These are phyloP conservation scores for Filobasidium floriforme DNA, from an alignment of 768 basidiomycete genomes.

Conservation along the genomic window DNA sequence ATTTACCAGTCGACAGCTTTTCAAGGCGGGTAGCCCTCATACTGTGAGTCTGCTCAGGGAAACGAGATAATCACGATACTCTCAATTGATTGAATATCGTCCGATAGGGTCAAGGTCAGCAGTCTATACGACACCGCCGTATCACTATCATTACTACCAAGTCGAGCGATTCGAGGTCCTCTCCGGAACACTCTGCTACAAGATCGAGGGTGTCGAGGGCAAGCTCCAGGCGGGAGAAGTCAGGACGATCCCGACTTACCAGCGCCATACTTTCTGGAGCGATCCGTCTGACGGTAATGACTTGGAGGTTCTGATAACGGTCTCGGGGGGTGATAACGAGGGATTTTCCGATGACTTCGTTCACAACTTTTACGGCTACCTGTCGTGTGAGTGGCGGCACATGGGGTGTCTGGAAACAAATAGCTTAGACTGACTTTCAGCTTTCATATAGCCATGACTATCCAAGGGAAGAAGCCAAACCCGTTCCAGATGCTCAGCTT, in stretches of 20 bases:
- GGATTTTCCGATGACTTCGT: constrained; percentile 15
- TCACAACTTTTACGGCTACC: constrained; percentile 20
- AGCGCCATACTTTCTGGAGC: constrained; percentile 19
- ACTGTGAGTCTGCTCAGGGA: background rate
- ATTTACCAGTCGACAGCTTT: constrained; percentile 9
- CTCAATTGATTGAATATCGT: too few relatives aligned
- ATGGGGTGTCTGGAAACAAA: background rate
- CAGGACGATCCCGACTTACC: constrained; percentile 8
- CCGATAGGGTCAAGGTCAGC: background rate
- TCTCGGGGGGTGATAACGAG: background rate
- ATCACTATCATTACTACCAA: constrained; percentile 20
- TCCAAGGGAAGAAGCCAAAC: constrained; percentile 4
- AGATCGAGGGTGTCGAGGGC: constrained; percentile 12
- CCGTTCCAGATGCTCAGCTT: constrained; percentile 17
- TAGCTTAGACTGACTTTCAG: background rate
- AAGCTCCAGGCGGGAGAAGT: constrained; percentile 3
- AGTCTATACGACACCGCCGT: constrained; percentile 10
- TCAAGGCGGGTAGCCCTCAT: constrained; percentile 16
- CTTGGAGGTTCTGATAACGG: constrained; percentile 9
- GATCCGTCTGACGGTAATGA: constrained; percentile 1
- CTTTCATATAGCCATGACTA: background rate
- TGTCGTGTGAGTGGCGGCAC: background rate
- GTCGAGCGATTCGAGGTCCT: constrained; percentile 16
- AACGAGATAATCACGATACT: too few relatives aligned
- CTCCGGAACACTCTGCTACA: constrained; percentile 7